Base-by-base conservation (phyloP, 345 rosid genomes). In the Brassica juncea region DNA sequence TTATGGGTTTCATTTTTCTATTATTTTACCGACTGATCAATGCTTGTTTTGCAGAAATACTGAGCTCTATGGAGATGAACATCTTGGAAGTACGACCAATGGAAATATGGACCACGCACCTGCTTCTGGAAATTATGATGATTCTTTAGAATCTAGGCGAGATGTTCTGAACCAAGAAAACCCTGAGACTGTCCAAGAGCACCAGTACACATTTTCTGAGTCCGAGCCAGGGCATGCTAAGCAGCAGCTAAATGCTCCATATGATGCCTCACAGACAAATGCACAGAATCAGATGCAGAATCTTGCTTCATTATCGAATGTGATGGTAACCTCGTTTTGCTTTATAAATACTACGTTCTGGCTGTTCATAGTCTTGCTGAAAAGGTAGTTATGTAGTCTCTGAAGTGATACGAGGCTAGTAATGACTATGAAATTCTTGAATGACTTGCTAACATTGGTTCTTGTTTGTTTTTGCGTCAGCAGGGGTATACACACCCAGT, bases 401-500 rank as follows among this genome's bases (percentile, higher is more conserved):
- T 70, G 19, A 49, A 16, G 59, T 49, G 21, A 27, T 37, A 11
- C 39, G 19, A 21, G 55, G 28, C 23, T 14, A 10, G 27, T 65
- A 30, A 23, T 68, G 7, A 32, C 44, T 32, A 35, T 49, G 32
- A 31, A 39, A 16, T 32, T 60, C 12, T 55, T 28, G 66, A 64
- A 35, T 27, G 68, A 19, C 2, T 23, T 21, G 63, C 63, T 59
- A 59, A 64, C 34, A 10, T 16, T 71, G 4, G 27, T 79, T 54
- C 42, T 34, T 80, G 23, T 62, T 62, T 74, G 57, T 79, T 64
- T 65, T 84, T 14, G 2, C 68, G 82, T 70, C 88, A 80, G 90
- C 91, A 90, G 82, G 91, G 85, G 2, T 91, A 93, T 79, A 64
- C 92, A 54, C 87, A 87, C 84, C 83, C 97, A n/a, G 78, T 91